A percentile compares a stretch with the other conserved stretches of the same genome.
Conservation (phyloP, 2,329 filamentous ascomycete genomes). For the Dothistroma pini region DNA sequence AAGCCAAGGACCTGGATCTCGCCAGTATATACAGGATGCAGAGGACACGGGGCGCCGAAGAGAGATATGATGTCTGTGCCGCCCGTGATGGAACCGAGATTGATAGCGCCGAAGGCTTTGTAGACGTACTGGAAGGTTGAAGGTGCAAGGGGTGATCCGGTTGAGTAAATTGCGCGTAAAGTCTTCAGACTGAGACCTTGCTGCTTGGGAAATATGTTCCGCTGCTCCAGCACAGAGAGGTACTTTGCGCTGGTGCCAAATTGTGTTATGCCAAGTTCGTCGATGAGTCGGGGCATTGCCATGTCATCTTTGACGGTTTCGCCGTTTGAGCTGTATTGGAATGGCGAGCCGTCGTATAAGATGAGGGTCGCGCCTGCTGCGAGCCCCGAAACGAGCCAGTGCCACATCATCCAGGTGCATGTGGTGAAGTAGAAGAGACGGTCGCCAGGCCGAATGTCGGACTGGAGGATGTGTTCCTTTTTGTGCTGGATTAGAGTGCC, state of each 20-base stretch:
- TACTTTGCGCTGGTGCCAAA: slow-evolving; percentile 96
- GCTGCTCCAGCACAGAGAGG: slow-evolving; percentile 83
- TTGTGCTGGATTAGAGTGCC: slow-evolving; percentile 95
- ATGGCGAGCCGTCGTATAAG: slow-evolving; percentile 90
- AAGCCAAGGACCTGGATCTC: slow-evolving; percentile 50
- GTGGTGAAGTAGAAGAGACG: slow-evolving; percentile 92
- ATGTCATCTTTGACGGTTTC: slow-evolving; percentile 63
- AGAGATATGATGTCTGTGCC: slow-evolving; percentile 96
- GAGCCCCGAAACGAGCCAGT: slow-evolving; percentile 87
- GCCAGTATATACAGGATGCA: slow-evolving; percentile 48
- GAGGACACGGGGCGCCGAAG: slow-evolving; percentile 74
- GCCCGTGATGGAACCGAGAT: slow-evolving; percentile 89
- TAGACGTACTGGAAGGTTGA: slow-evolving; percentile 93
- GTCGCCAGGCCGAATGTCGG: slow-evolving; percentile 68
- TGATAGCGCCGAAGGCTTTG: slow-evolving; percentile 75
- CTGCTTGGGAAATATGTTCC: slow-evolving; percentile 56
- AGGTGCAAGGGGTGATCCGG: slow-evolving; percentile 84
- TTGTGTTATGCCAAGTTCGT: slow-evolving; percentile 78
- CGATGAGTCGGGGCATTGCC: slow-evolving; percentile 77
- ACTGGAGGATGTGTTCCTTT: slow-evolving; percentile 89
- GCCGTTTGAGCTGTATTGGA: slow-evolving; percentile 53
- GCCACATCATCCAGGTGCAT: slow-evolving; percentile 99
- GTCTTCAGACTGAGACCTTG: slow-evolving; percentile 55
- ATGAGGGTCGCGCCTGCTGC: slow-evolving; percentile 79
- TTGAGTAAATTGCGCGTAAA: slow-evolving; percentile 86